Evolutionary conservation across 805 yeast species (phyloP).

Genomic region (Pichia thaimueangensis): DNA sequence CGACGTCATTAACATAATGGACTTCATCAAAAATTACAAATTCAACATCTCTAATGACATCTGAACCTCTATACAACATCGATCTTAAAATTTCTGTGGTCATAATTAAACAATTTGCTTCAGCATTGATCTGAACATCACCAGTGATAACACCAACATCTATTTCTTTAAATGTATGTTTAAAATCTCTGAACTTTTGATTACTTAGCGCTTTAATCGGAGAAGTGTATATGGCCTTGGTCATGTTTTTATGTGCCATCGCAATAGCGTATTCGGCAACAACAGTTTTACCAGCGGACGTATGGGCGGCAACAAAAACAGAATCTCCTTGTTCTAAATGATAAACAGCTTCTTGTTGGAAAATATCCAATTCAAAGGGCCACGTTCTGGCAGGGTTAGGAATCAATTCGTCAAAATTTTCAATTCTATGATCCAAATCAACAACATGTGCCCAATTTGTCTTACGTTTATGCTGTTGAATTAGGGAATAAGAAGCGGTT

Average conservation of each 20-base stretch:
- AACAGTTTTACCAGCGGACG: conserved; percentile 97
- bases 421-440: conserved; percentile 74
- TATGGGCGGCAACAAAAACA: conserved; percentile 97
- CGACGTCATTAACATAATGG: conserved; percentile 96
- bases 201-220: conserved; percentile 94
- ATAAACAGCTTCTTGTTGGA: conserved; percentile 95
- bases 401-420: conserved; percentile 79
- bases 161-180: conserved; percentile 80
- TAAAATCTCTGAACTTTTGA: conserved; percentile 89
- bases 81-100: conserved; percentile 96
- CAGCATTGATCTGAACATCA: conserved; percentile 97
- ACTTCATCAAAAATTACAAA: conserved; percentile 99
- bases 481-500: conserved; percentile 5
- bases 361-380: conserved; percentile 93
- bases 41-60: conserved; percentile 96
- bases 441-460: conserved; percentile 94
- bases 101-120: conserved; percentile 97
- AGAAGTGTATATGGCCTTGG: conserved; percentile 92
- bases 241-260: conserved; percentile 92
- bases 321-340: conserved; percentile 97
- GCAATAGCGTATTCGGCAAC: conserved; percentile 98
- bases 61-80: conserved; percentile 96
- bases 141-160: conserved; percentile 99
- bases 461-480: conserved; percentile 14
- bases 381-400: conserved; percentile 91